phyloP scores from a whole-genome alignment of 176 grass and related monocot species.

The Typha latifolia region DNA sequence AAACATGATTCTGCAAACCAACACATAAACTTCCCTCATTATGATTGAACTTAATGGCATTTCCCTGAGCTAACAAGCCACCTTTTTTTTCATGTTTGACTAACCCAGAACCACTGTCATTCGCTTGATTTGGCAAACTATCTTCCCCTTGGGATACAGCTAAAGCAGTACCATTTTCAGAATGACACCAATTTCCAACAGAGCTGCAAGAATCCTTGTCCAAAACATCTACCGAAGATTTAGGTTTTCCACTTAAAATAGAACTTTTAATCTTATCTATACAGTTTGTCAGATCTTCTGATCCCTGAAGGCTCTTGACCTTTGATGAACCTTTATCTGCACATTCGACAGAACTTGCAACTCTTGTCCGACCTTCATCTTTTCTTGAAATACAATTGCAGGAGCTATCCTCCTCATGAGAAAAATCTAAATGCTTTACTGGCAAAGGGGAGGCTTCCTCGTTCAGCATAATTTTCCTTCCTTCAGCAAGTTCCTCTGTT shows the following conservation, averaged over 20 bases:
- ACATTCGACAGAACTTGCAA: background rate
- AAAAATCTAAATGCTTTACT: constrained; percentile 87
- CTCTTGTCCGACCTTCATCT: constrained; percentile 18
- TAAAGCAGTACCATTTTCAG: background rate
- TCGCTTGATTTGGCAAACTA: background rate
- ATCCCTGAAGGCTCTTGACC: constrained; percentile 11
- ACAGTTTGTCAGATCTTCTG: constrained; percentile 6
- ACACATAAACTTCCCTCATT: constrained; percentile 10
- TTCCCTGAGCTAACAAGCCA: constrained; percentile 11
- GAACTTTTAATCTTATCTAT: constrained; percentile 17
- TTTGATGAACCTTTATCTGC: constrained; percentile 11
- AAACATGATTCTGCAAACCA: constrained; percentile 16
- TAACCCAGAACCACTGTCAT: background rate
- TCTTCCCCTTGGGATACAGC: background rate
- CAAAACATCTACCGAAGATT: constrained; percentile 6
- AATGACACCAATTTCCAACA: constrained; percentile 6
- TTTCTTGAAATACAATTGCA: constrained; percentile 17
- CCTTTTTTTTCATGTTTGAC: background rate
- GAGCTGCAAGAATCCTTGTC: constrained; percentile 9
- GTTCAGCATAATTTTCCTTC: constrained; percentile 26
- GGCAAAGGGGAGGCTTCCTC: constrained; percentile 51
- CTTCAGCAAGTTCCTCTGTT: constrained; percentile 32
- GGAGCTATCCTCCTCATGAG: constrained; percentile 54
- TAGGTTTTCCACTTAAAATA: constrained; percentile 4
- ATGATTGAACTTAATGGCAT: constrained; percentile 9